A percentile compares a stretch with the other conserved stretches of the same genome.
phyloP scores from a whole-genome alignment of 140 eudicot genomes.

The Bidens hawaiensis region DNA sequence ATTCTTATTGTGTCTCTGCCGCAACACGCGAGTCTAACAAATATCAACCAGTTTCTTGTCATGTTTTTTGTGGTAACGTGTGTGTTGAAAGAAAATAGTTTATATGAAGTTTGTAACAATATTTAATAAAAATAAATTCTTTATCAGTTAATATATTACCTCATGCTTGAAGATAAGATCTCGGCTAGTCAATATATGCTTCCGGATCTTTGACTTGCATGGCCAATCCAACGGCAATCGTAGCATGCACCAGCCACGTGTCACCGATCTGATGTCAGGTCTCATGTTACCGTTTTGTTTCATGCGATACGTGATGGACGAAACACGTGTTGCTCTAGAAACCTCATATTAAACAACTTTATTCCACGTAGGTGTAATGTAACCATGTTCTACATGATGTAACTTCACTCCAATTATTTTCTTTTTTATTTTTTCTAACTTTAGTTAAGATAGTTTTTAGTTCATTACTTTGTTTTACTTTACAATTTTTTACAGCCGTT shows the following conservation, averaged over 20 bases:
- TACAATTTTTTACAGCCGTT: no score
- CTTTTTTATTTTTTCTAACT: no score
- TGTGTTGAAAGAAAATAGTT: no score
- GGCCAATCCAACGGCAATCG: constrained; percentile 15
- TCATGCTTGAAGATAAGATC: constrained; percentile 23
- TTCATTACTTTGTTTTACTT: no score
- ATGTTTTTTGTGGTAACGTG: no score
- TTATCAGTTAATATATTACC: neutral
- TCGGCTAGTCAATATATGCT: constrained; percentile 5
- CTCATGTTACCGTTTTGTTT: constrained; percentile 26
- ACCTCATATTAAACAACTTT: constrained; percentile 1
- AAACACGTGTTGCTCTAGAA: constrained; percentile 18
- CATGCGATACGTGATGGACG: neutral
- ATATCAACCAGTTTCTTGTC: no score
- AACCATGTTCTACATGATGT: neutral
- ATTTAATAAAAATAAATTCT: neutral
- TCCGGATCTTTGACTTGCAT: constrained; percentile 24
- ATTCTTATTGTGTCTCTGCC: no score
- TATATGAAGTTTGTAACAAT: no score
- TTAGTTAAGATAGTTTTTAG: no score
- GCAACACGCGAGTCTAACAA: no score
- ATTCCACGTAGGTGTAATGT: neutral
- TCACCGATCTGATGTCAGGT: neutral
- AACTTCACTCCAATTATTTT: neutral
- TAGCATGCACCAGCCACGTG: constrained; percentile 26